A percentile compares a stretch with the other conserved stretches of the same genome.
Evolutionary conservation across 2,329 filamentous ascomycete species (phyloP).

Genomic region (Alternaria sp.): DNA sequence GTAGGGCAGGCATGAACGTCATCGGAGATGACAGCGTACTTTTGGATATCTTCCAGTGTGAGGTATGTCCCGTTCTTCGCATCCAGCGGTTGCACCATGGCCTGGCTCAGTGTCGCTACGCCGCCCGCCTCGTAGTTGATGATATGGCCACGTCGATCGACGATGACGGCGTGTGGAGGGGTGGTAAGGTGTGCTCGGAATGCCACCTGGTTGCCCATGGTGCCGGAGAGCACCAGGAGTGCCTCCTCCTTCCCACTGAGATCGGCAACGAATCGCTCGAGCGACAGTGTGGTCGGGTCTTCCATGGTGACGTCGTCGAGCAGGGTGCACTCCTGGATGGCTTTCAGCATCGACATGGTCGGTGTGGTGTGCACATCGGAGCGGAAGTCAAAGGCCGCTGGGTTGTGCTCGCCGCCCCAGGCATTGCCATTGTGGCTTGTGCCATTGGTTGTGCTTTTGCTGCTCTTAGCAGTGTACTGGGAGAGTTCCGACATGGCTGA

Average conservation of each 20-base stretch:
- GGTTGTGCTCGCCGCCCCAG: slow-evolving; percentile 54
- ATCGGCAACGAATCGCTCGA: slow-evolving; percentile 76
- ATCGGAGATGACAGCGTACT: slow-evolving; percentile 68
- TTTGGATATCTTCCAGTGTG: slow-evolving; percentile 76
- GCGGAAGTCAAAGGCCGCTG: slow-evolving; percentile 63
- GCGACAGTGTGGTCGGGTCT: slow-evolving; percentile 76
- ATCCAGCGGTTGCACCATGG: slow-evolving; percentile 69
- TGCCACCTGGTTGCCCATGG: slow-evolving; percentile 92
- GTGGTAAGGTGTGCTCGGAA: slow-evolving; percentile 78
- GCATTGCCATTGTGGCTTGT: slow-evolving; percentile 30
- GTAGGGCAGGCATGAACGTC: slow-evolving; percentile 83
- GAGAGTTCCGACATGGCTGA: slow-evolving; percentile 41
- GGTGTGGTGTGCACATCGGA: slow-evolving; percentile 52
- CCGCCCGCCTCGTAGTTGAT: slow-evolving; percentile 73
- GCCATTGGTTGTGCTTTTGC: slow-evolving; percentile 23
- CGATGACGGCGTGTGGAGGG: slow-evolving; percentile 81
- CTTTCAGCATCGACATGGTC: slow-evolving; percentile 74
- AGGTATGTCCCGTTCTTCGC: slow-evolving; percentile 76
- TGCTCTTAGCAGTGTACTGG: slow-evolving; percentile 39
- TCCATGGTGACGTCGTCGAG: slow-evolving; percentile 85
- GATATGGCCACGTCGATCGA: slow-evolving; percentile 81
- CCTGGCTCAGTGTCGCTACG: slow-evolving; percentile 73
- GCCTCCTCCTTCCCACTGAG: slow-evolving; percentile 78
- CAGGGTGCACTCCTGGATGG: slow-evolving; percentile 76
- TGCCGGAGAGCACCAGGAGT: slow-evolving; percentile 85